Evolutionary conservation across 192 early-diverging fungal species (phyloP).

Genomic region (Pilaira anomala): DNA sequence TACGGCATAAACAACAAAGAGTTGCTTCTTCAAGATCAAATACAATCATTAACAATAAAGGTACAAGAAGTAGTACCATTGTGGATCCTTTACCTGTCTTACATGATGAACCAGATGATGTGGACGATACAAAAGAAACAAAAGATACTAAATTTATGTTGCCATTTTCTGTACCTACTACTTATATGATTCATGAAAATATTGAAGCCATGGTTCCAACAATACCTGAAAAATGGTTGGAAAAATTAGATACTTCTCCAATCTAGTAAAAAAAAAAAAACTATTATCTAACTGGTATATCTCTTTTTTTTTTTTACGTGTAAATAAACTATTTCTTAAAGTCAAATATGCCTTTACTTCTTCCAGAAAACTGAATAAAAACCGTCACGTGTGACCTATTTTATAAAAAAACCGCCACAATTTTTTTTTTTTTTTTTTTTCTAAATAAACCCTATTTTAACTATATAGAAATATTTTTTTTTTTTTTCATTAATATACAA

Average conservation of each 20-base stretch:
- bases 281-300: no score
- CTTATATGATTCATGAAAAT: conserved; percentile 31
- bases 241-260: conserved; percentile 21
- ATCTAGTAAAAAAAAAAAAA: background rate
- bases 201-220: conserved; percentile 12
- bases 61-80: background rate
- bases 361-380: background rate
- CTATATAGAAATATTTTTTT: conserved; percentile 1
- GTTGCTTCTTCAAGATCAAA: background rate
- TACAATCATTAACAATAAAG: background rate
- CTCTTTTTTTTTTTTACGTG: background rate
- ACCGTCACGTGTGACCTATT: background rate
- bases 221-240: conserved; percentile 37
- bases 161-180: conserved; percentile 63
- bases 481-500: background rate
- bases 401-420: background rate
- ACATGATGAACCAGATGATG: conserved; percentile 21
- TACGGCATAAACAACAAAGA: conserved; percentile 11
- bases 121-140: conserved; percentile 29
- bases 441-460: background rate
- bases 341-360: background rate
- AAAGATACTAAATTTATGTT: conserved; percentile 53
- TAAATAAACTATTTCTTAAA: background rate
- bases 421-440: background rate
- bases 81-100: background rate